Evolutionary conservation across 2,329 filamentous ascomycete genomes (phyloP).

Genomic region (Stagonosporopsis tanaceti): DNA sequence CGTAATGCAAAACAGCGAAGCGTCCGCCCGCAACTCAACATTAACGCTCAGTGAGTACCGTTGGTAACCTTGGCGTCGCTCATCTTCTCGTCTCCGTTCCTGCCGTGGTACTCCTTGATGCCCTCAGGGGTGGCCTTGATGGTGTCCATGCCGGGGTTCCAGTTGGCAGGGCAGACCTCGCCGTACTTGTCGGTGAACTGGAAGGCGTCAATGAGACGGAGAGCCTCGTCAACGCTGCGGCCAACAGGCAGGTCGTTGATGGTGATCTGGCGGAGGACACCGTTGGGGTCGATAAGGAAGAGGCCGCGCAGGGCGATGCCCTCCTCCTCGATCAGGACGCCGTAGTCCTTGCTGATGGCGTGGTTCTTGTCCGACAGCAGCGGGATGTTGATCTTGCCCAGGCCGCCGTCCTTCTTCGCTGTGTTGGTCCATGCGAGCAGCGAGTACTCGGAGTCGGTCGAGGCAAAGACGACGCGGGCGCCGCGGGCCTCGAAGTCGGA

Average conservation of each 20-base stretch:
- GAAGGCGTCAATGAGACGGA: constrained; percentile 64
- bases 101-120: constrained; percentile 50
- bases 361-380: constrained; percentile 70
- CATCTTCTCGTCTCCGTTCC: constrained; percentile 49
- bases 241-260: constrained; percentile 72
- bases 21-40: background rate
- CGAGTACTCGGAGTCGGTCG: constrained; percentile 68
- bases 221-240: constrained; percentile 69
- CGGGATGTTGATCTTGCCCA: constrained; percentile 68
- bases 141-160: constrained; percentile 51
- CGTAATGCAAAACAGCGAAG: constrained; percentile 12
- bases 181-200: constrained; percentile 55
- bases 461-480: constrained; percentile 67
- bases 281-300: constrained; percentile 72
- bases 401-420: constrained; percentile 67
- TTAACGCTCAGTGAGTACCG: constrained; percentile 28
- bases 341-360: constrained; percentile 67
- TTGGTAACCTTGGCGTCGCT: constrained; percentile 40
- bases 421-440: constrained; percentile 66
- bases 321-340: constrained; percentile 70
- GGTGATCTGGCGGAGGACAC: constrained; percentile 68
- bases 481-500: constrained; percentile 66
- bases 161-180: constrained; percentile 55
- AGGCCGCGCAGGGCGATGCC: constrained; percentile 69
- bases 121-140: constrained; percentile 53